A percentile compares a stretch with the other conserved stretches of the same genome.
Conservation (phyloP, 169 alveolate species). For the Neospora caninum region DNA sequence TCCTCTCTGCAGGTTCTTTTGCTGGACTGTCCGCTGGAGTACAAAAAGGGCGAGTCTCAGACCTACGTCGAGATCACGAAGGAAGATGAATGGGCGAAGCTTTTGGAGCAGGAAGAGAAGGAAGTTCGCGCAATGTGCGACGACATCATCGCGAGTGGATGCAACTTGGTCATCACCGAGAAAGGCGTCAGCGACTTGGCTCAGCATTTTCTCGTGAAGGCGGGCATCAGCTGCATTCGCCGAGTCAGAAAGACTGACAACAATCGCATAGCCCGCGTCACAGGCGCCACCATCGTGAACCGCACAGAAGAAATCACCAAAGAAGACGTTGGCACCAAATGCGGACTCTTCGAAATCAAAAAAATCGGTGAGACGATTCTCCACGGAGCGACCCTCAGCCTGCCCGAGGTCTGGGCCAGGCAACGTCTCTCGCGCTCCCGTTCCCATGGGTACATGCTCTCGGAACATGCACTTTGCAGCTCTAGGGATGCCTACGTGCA, state of each 20-base stretch:
- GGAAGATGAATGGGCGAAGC: slow-evolving; percentile 95
- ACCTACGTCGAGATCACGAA: slow-evolving; percentile 93
- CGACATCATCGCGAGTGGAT: slow-evolving; percentile 92
- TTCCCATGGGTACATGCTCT: neutral
- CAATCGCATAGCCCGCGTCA: slow-evolving; percentile 93
- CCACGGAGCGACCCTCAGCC: too few relatives aligned
- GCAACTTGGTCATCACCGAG: slow-evolving; percentile 98
- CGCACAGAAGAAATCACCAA: slow-evolving; percentile 96
- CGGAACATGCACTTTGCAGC: neutral
- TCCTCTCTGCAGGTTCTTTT: slow-evolving; percentile 84
- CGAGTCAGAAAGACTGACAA: slow-evolving; percentile 96
- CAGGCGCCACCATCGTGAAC: slow-evolving; percentile 98
- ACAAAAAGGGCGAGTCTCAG: slow-evolving; percentile 90
- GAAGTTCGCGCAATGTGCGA: slow-evolving; percentile 97
- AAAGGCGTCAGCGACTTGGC: slow-evolving; percentile 92
- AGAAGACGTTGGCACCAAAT: slow-evolving; percentile 92
- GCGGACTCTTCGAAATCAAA: slow-evolving; percentile 95
- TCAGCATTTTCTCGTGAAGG: slow-evolving; percentile 95
- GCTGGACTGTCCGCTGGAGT: slow-evolving; percentile 98
- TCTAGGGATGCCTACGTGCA: neutral
- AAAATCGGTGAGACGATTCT: slow-evolving; percentile 40
- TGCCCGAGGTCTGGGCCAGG: too few relatives aligned
- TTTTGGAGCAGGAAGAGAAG: slow-evolving; percentile 95
- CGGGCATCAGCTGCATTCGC: slow-evolving; percentile 90
- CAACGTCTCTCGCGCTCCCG: too few relatives aligned